phyloP scores from a whole-genome alignment of 768 basidiomycete genomes.

The Exidia glandulosa region DNA sequence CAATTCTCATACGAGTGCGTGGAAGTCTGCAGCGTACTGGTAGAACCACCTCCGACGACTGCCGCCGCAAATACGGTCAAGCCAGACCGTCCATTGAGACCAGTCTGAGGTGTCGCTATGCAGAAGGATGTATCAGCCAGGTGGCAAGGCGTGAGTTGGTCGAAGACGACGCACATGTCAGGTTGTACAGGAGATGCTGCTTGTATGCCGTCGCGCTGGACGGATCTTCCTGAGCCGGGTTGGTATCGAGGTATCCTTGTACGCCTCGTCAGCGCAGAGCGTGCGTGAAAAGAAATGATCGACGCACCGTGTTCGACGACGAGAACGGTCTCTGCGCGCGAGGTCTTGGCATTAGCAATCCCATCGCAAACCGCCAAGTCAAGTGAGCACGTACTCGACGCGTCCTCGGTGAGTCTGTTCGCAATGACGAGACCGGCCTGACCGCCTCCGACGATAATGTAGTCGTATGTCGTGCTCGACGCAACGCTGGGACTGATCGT shows the following conservation, averaged over 20 bases:
- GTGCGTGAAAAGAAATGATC: background rate
- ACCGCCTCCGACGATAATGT: slow-evolving; percentile 20
- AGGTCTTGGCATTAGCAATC: background rate
- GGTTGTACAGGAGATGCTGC: background rate
- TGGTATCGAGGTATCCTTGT: background rate
- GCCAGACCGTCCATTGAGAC: background rate
- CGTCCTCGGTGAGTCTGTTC: slow-evolving; percentile 25
- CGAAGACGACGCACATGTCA: background rate
- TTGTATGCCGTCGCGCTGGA: background rate
- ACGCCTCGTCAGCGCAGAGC: background rate
- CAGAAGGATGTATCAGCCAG: background rate
- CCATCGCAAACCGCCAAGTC: background rate
- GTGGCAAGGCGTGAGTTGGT: background rate
- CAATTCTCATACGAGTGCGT: background rate
- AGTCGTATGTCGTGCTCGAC: slow-evolving; percentile 3
- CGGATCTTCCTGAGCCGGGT: background rate
- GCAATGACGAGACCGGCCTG: slow-evolving; percentile 31
- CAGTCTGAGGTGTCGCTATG: background rate
- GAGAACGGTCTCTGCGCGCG: background rate
- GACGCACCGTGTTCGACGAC: background rate
- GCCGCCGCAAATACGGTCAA: background rate
- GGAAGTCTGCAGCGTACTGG: background rate
- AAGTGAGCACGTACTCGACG: background rate
- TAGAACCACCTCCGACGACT: background rate
- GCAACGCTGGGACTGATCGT: background rate